Conservation (phyloP, 78 protist genomes). For the Bodo saltans region DNA sequence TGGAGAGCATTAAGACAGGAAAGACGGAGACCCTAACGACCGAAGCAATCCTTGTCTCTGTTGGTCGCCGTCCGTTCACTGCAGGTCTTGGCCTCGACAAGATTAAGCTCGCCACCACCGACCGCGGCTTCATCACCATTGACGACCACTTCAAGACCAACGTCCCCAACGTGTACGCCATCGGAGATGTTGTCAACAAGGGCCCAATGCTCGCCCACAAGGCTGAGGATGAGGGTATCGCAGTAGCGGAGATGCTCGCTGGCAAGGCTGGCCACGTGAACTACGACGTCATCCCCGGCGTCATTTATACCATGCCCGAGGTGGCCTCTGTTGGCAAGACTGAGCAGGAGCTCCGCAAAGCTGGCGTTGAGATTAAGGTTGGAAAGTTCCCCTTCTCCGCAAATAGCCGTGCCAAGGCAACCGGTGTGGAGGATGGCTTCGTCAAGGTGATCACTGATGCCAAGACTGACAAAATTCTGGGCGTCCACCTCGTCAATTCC, state of each 20-base stretch:
- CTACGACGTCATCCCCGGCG: slow-evolving; percentile 95
- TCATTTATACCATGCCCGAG: slow-evolving; percentile 99
- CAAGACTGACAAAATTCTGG: slow-evolving; percentile 82
- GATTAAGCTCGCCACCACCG: slow-evolving; percentile 67
- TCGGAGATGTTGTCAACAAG: slow-evolving; percentile 89
- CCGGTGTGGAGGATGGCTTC: slow-evolving; percentile 82
- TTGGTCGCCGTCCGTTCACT: slow-evolving; percentile 92
- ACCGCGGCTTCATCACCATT: slow-evolving; percentile 71
- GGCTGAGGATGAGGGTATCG: slow-evolving; percentile 95
- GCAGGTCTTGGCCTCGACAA: slow-evolving; percentile 80
- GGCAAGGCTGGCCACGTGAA: slow-evolving; percentile 89
- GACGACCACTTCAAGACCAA: slow-evolving; percentile 70
- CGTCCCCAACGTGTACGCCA: slow-evolving; percentile 87
- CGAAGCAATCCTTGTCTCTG: slow-evolving; percentile 85
- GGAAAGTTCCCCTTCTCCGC: slow-evolving; percentile 96
- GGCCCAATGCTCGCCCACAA: slow-evolving; percentile 99
- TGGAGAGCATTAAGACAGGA: slow-evolving; percentile 63
- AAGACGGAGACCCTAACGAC: slow-evolving; percentile 41
- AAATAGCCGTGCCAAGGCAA: slow-evolving; percentile 93
- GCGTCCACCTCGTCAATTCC: slow-evolving; percentile 89
- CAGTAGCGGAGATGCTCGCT: slow-evolving; percentile 70
- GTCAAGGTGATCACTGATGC: slow-evolving; percentile 83
- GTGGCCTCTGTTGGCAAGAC: slow-evolving; percentile 97
- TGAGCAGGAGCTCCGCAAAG: slow-evolving; percentile 89
- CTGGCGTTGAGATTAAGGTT: slow-evolving; percentile 60